Base-by-base conservation (phyloP, 2,329 filamentous ascomycete genomes). In the Aspergillus fischeri region DNA sequence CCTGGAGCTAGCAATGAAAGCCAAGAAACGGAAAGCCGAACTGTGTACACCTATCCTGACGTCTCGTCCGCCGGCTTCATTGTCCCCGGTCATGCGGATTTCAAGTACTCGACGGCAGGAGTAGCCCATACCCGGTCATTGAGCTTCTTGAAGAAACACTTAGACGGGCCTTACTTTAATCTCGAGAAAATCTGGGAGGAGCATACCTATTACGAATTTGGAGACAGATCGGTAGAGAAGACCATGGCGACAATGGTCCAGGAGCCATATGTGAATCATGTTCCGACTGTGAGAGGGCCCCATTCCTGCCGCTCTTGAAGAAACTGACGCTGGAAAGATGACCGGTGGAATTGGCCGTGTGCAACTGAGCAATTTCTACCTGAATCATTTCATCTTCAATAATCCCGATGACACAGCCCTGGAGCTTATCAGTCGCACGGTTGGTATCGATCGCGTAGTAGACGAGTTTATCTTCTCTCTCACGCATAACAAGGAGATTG, bases 201-300 rank as follows among this genome's bases (percentile, higher is more conserved):
- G 71, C 89, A 93, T 69, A 89, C 86, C 0, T 80, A 81, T 47
- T 88, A 82, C 63, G 88, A 92, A 68, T 92, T 92, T 68, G 83
- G 73, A 1, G 83, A 86, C 55, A 81, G 88, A 10, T 84, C 83
- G 2, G 88, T 91, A 0, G 84, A 85, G 60, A 83, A 85, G 61
- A 92, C 89, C 0, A 92, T 92, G 89, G 80, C 79, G n/a, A 92
- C 89, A 0, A 92, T 92, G 89, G 88, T 91, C 1, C 80, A 86
- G 50, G 85, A 91, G 69, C 89, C 89, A 1, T 91, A 92, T 65
- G 89, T 92, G 1, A 92, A 92, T 67, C 87, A 92, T 67, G 79
- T 91, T 1, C 86, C 88, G 0, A 91, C 88, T 0, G 79, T 86
- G 65, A 77, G 81, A 77, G 81, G 29, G 9, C 1, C 2, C 4